Conservation (phyloP, 805 yeast species). For the Lipomyces oligophaga region DNA sequence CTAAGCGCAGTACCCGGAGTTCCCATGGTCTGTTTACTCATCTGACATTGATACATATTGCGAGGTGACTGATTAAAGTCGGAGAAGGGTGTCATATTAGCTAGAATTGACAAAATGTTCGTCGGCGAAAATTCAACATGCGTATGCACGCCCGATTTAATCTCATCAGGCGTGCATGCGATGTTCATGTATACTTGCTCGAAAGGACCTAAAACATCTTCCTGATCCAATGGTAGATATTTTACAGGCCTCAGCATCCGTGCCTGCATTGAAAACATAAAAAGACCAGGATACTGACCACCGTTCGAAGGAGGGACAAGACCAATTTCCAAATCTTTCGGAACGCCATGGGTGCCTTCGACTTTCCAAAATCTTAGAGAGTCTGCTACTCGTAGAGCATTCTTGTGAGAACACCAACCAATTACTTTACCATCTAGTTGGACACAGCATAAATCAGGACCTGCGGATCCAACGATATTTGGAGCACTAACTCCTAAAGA, state of each 20-base stretch:
- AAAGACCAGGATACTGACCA: constrained; percentile 97
- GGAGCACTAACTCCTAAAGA: constrained; percentile 79
- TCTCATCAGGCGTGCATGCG: constrained; percentile 92
- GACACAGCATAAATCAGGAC: constrained; percentile 82
- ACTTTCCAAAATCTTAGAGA: constrained; percentile 92
- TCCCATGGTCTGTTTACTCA: constrained; percentile 99
- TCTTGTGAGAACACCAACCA: constrained; percentile 92
- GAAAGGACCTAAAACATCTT: constrained; percentile 92
- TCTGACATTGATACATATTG: constrained; percentile 99
- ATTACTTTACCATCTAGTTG: constrained; percentile 88
- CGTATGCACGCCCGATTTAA: constrained; percentile 71
- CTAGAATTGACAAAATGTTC: constrained; percentile 87
- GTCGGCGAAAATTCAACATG: constrained; percentile 97
- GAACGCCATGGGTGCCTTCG: constrained; percentile 71
- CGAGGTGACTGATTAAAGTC: constrained; percentile 99
- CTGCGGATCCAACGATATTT: constrained; percentile 76
- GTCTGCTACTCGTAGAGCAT: constrained; percentile 81
- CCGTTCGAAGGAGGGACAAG: constrained; percentile 92
- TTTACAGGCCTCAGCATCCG: constrained; percentile 96
- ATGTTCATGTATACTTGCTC: constrained; percentile 96
- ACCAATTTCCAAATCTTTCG: constrained; percentile 85
- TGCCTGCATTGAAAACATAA: constrained; percentile 83
- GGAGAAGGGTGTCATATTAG: constrained; percentile 95
- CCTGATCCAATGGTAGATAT: constrained; percentile 77
- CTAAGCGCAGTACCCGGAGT: constrained; percentile 95